Conservation (phyloP, 78 protist species). For the Chrysochromulina parva region DNA sequence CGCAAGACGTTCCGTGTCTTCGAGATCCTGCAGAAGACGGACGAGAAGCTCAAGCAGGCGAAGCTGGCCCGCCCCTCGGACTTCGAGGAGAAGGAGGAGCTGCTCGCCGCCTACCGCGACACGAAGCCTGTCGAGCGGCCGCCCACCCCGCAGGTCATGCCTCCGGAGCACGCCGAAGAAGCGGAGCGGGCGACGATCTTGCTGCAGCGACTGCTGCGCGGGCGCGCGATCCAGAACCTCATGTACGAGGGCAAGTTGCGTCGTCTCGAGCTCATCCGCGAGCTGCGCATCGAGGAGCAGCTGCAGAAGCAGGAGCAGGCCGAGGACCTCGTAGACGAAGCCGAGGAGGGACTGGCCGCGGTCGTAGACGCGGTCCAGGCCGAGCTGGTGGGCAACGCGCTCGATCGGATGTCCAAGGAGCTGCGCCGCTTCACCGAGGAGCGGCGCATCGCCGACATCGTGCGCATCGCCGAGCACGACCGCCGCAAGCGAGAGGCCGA, state of each 20-base stretch:
- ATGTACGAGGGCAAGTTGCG: conserved; percentile 69
- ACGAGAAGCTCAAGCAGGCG: neutral
- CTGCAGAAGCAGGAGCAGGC: neutral
- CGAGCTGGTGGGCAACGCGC: conserved; percentile 39
- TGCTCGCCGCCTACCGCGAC: conserved; percentile 28
- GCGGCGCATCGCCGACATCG: conserved; percentile 48
- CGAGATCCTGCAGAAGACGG: conserved; percentile 24
- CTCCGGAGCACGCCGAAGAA: conserved; percentile 50
- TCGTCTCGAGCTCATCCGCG: conserved; percentile 69
- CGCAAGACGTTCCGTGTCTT: neutral
- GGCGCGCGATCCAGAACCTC: conserved; percentile 71
- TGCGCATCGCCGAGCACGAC: conserved; percentile 58
- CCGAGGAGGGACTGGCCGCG: neutral
- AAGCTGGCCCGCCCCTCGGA: conserved; percentile 14
- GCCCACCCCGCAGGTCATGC: conserved; percentile 43
- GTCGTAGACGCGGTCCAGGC: conserved; percentile 37
- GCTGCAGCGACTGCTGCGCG: conserved; percentile 74
- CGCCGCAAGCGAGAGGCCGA: conserved; percentile 65
- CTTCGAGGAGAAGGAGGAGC: neutral
- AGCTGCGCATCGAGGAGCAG: conserved; percentile 59
- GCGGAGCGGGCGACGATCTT: conserved; percentile 35
- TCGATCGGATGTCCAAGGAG: conserved; percentile 77
- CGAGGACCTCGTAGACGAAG: neutral
- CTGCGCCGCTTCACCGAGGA: conserved; percentile 60
- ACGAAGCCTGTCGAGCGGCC: conserved; percentile 32